Evolutionary conservation across 1,284 basidiomycete species (phyloP).

Genomic region (Kwoniella shivajii): DNA sequence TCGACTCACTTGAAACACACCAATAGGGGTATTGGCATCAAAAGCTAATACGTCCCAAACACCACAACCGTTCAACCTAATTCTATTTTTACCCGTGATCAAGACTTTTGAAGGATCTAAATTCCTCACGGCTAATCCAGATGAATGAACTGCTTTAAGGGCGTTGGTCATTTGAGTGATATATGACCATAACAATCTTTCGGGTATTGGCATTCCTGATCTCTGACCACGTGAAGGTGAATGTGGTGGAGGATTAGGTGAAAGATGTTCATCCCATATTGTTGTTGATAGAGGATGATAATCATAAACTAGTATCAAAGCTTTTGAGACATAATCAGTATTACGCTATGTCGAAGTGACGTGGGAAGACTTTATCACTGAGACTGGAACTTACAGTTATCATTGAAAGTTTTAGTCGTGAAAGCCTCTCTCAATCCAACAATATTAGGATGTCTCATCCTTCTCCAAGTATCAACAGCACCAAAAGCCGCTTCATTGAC

Average conservation of each 20-base stretch:
- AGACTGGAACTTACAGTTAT: constrained; percentile 69
- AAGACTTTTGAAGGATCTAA: constrained; percentile 87
- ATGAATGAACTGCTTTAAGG: constrained; percentile 81
- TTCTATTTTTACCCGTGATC: constrained; percentile 82
- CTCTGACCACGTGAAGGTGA: constrained; percentile 21
- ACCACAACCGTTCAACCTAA: constrained; percentile 80
- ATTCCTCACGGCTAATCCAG: constrained; percentile 77
- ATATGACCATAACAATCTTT: constrained; percentile 92
- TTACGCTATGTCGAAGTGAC: constrained; percentile 8
- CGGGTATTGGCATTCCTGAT: constrained; percentile 61
- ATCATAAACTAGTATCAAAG: constrained; percentile 89
- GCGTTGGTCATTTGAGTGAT: constrained; percentile 87
- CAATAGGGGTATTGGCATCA: constrained; percentile 66
- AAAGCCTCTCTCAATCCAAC: constrained; percentile 89
- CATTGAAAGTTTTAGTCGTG: constrained; percentile 89
- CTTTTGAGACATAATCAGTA: no score
- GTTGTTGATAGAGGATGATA: constrained; percentile 86
- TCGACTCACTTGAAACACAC: constrained; percentile 60
- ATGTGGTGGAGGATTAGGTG: constrained; percentile 39
- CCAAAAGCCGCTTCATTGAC: constrained; percentile 78
- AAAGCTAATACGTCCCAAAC: constrained; percentile 80
- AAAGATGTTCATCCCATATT: constrained; percentile 68
- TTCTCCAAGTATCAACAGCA: constrained; percentile 84
- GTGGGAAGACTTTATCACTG: not conserved
- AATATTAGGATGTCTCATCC: constrained; percentile 83